Evolutionary conservation across 257 asterid genomes (phyloP), one percentile per base, ranked within the genome.

Genomic region (Sherardia arvensis): DNA sequence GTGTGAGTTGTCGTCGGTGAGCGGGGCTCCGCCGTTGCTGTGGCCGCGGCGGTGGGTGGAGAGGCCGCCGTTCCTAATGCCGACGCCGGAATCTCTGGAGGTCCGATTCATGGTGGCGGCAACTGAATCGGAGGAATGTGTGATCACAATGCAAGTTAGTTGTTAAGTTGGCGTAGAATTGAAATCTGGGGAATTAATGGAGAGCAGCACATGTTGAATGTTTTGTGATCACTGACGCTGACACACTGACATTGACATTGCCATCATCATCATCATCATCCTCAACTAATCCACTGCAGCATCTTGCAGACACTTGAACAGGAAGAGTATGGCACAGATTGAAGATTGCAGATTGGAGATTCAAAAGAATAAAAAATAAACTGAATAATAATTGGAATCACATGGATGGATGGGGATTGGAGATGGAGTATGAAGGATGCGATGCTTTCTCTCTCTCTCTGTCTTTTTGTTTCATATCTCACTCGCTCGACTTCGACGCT

Each of bases 1-100:
- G 59, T 67, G 66, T 61, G 33, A 18, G 69, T 54, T 67, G 40
- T 89, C 87, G 26, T 81, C 86, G 67, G 71, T 22, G 30, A 21
- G 59, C 1, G 20, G 61, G 0, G 30, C 59, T 49, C 80, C 86
- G 49, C 81, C 86, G 69, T 72, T 80, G 80, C 86, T 81, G 68
- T 73, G 76, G 25, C 98, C 87, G 0, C 94, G 87, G 61, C 96
- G 95, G 76, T 84, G 96, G 69, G 78, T 76, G 68, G 78, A 77
- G 51, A n/a, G n/a, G n/a, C n/a, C n/a, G n/a, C 61, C 61, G 71
- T 67, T 86, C 69, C 87, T 78, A 59, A 68, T 74, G 53, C 68
- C 79, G 71, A 77, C 69, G 79, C 84, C 79, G 17, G 95, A 81
- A 26, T 91, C 96, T 62, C 88, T 84, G 71, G 82, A 74, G 63